These are phyloP conservation scores for Aspergillus steynii DNA, from an alignment of 495 filamentous ascomycete genomes.

Conservation along the genomic window DNA sequence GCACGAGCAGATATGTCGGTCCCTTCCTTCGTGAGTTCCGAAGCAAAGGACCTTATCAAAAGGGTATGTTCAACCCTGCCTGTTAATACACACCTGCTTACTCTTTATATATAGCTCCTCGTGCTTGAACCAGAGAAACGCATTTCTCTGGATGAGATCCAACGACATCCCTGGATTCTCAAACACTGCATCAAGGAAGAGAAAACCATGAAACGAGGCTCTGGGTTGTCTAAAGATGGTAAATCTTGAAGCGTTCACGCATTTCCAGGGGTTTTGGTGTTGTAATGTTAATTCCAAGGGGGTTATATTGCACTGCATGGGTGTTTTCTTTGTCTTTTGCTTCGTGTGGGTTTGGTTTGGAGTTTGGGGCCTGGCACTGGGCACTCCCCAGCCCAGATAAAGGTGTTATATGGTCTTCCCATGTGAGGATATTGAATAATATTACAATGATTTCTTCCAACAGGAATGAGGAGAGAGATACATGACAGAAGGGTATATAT, in stretches of 20 bases:
- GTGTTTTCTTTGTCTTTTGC: conserved; percentile 20
- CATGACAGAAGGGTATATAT: not conserved
- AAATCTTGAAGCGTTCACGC: conserved; percentile 33
- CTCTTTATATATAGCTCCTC: conserved; percentile 66
- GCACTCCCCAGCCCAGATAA: not conserved
- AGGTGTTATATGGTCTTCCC: not conserved
- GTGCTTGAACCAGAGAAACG: conserved; percentile 94
- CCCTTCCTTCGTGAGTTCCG: conserved; percentile 83
- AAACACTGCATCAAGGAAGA: conserved; percentile 91
- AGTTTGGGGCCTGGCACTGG: not conserved
- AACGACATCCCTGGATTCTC: conserved; percentile 92
- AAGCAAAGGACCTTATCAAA: conserved; percentile 91
- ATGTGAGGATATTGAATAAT: not conserved
- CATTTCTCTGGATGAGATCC: conserved; percentile 84
- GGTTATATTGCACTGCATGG: conserved; percentile 1
- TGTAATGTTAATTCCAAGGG: conserved; percentile 15
- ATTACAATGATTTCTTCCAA: not conserved
- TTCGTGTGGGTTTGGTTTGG: conserved; percentile 10
- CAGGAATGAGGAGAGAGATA: not conserved
- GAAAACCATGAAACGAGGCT: conserved; percentile 52
- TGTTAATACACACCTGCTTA: conserved; percentile 14
- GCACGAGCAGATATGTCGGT: conserved; percentile 88
- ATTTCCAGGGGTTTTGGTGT: conserved; percentile 26
- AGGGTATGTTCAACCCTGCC: conserved; percentile 56
- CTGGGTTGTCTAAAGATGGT: conserved; percentile 40